Conservation (phyloP, 2,329 filamentous ascomycete genomes). For the Botrytis deweyae region DNA sequence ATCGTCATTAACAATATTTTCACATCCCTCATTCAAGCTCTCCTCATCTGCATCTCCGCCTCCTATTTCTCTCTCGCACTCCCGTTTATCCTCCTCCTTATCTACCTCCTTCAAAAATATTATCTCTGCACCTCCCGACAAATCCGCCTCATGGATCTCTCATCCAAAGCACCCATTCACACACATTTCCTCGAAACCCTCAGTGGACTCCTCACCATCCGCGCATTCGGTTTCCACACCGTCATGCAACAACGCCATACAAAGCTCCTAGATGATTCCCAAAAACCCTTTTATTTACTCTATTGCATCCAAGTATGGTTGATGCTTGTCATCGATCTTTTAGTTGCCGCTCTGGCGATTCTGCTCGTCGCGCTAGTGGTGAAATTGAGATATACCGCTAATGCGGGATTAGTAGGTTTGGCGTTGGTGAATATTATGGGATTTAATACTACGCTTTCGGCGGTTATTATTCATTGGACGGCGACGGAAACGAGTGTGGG, state of each 20-base stretch:
- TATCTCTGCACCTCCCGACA: not conserved
- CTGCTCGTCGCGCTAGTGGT: conserved; percentile 39
- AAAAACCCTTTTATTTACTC: conserved; percentile 57
- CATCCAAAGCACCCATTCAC: not conserved
- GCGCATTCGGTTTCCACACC: not conserved
- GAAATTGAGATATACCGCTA: conserved; percentile 29
- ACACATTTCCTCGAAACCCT: not conserved
- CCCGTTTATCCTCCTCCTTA: not conserved
- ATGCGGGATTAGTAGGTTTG: conserved; percentile 34
- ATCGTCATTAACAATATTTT: not conserved
- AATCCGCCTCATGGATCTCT: not conserved
- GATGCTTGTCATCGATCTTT: conserved; percentile 41
- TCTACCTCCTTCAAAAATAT: not conserved
- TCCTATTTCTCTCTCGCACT: not conserved
- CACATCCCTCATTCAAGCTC: not conserved
- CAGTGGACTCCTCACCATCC: not conserved
- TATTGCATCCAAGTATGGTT: conserved; percentile 59
- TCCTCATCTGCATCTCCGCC: not conserved
- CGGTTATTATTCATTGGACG: conserved; percentile 31
- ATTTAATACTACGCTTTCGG: conserved; percentile 29
- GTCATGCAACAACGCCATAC: not conserved
- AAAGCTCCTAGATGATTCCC: conserved; percentile 49
- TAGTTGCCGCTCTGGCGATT: conserved; percentile 35
- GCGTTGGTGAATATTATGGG: conserved; percentile 36
- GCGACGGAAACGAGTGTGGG: conserved; percentile 32